Base-by-base conservation (phyloP, 345 rosid species). In the Eucalyptus tenuipes region DNA sequence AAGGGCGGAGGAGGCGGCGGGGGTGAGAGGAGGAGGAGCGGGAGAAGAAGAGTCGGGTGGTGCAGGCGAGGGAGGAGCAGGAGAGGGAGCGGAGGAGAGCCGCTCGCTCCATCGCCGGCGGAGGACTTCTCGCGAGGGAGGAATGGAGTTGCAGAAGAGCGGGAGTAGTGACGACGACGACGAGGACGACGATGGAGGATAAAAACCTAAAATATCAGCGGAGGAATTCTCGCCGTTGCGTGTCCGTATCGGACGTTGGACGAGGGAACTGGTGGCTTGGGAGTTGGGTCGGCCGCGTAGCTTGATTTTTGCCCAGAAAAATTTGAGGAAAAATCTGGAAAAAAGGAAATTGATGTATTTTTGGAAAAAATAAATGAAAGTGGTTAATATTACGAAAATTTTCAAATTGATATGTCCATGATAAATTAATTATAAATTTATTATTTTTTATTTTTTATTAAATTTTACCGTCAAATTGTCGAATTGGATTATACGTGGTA, bases 31-130 rank as follows among this genome's bases (percentile, higher is more conserved):
- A 53, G 59, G 59, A 55, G 50, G 91, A 92, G 88, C 93, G 93
- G 71, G 90, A 91, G 89, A 92, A 90, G 93, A 92, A 92, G 25
- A 52, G 25, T 75, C 94, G 53, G 53, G 53, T 71, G 81, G 88
- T 86, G 87, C 89, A 66, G 47, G 94, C 92, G 75, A 93, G 90
- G 85, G 95, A 88, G 84, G 96, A 94, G 48, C 29, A 55, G 29
- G 61, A 55, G 13, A 93, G 91, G 52, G 91, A 92, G 87, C 94
- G 93, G 90, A 92, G 89, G 92, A 89, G 93, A 92, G 91, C 57
- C 57, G 57, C 25, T 52, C 57, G 25, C 57, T 52, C 57, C 57
- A 52, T 52, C 57, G 57, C 18, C 57, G 57, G 57, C 25, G 57
- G 57, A 52, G 55, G 57, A 10, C 57, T 52, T 52, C 57, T 52